Percentiles rank a stretch among this genome's conserved stretches.
Conservation (phyloP, 108 stramenopile species). For the Conticribra guillardii region DNA sequence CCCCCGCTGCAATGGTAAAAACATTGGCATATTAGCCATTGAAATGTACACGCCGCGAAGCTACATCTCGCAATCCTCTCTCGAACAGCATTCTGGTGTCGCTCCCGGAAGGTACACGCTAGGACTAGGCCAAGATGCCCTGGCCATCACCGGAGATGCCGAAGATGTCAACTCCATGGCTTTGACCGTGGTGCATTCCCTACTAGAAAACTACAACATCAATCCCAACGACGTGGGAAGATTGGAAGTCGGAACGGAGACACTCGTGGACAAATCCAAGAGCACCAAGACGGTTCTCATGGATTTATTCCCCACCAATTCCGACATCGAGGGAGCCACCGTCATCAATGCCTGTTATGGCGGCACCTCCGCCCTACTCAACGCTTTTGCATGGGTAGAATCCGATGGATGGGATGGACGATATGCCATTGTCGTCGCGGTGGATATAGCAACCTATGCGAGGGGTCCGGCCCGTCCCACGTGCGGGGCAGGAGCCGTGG, state of each 20-base stretch:
- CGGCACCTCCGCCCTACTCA: constrained; percentile 95
- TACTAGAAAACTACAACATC: constrained; percentile 95
- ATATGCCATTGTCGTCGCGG: constrained; percentile 96
- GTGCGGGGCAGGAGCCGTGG: constrained; percentile 96
- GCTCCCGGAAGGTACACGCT: constrained; percentile 91
- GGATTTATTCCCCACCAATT: constrained; percentile 88
- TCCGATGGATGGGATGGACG: constrained; percentile 93
- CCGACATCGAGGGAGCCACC: constrained; percentile 96
- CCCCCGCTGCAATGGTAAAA: constrained; percentile 53
- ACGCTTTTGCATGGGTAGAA: constrained; percentile 93
- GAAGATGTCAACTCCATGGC: constrained; percentile 95
- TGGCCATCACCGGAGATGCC: constrained; percentile 92
- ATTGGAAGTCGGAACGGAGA: constrained; percentile 96
- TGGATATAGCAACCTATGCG: constrained; percentile 94
- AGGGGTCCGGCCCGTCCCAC: constrained; percentile 95
- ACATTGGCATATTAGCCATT: constrained; percentile 96
- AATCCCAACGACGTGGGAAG: constrained; percentile 84
- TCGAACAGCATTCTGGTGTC: constrained; percentile 92
- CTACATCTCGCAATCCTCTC: constrained; percentile 85
- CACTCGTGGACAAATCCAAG: constrained; percentile 97
- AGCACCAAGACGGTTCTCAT: constrained; percentile 95
- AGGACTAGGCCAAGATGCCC: constrained; percentile 94
- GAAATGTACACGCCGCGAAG: constrained; percentile 97
- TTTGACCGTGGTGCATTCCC: constrained; percentile 89
- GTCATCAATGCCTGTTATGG: constrained; percentile 98